Percentiles rank a stretch among this genome's conserved stretches.
These are phyloP conservation scores for Coffea humblotiana DNA, from an alignment of 305 asterid species.

Conservation along the genomic window DNA sequence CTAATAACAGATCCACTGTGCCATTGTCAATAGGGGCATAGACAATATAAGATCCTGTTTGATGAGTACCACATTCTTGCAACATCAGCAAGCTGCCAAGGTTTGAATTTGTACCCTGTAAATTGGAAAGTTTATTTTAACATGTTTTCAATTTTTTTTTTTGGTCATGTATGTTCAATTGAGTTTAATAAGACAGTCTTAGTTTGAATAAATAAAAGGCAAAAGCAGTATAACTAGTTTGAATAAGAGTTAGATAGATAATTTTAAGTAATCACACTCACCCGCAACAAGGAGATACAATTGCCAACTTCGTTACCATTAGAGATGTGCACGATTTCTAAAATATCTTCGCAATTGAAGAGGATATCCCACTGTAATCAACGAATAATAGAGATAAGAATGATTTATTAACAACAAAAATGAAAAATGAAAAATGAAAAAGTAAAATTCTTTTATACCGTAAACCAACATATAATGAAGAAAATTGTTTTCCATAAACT, in stretches of 20 bases:
- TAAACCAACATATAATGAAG: no score
- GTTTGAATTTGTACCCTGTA: constrained; percentile 17
- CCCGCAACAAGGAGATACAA: background rate
- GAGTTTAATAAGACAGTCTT: background rate
- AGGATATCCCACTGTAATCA: constrained; percentile 14
- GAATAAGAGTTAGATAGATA: background rate
- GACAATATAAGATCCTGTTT: constrained; percentile 15
- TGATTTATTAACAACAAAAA: background rate
- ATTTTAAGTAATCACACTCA: background rate
- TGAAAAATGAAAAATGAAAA: background rate
- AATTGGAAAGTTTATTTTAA: no score
- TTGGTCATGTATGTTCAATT: background rate
- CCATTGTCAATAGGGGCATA: constrained; percentile 26
- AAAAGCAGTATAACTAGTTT: background rate
- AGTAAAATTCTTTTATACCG: background rate
- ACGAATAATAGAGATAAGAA: background rate
- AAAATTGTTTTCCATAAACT: background rate
- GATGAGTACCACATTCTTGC: constrained; percentile 24
- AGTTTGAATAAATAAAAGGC: background rate
- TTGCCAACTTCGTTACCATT: constrained; percentile 6
- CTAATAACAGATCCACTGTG: background rate
- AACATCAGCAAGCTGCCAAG: constrained; percentile 14
- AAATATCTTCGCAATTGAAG: background rate
- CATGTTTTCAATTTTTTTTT: background rate
- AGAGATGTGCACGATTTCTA: background rate